Evolutionary conservation across 441 rosid species (phyloP), one percentile per base, ranked within the genome.

Genomic region (Erysimum cheiri): DNA sequence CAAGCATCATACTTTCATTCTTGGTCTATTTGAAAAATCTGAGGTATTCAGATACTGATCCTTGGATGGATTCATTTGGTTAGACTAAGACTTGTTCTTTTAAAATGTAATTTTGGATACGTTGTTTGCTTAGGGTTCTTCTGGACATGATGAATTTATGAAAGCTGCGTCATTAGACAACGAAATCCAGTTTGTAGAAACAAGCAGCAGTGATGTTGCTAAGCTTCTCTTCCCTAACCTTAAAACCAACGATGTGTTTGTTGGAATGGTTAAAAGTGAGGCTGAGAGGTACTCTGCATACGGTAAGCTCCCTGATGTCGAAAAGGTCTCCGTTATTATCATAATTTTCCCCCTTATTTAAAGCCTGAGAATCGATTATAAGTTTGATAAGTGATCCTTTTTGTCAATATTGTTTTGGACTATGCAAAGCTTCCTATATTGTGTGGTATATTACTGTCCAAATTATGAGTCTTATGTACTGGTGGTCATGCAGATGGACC

Each of bases 151-250:
- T 72, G 95, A 90, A 75, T 88, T 89, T 78, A 71, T 88, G 35
- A 88, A 85, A 77, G 86, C 96, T 46, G 95, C 98, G 8, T 54
- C 65, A n/a, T 40, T 87, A 8, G 85, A 91, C 82, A 78, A 88
- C 40, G 97, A 84, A 79, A 75, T 93, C 84, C 98, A 91, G 86
- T 93, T 93, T 84, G 85, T 83, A 19, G 97, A 88, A 84, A 80
- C 82, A 46, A 78, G 73, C 77, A 80, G 74, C 72, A 58, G 54
- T 48, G 80, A 72, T 58, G 80, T 81, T 22, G 97, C 93, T 22
- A 81, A 79, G 75, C 75, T 80, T 77, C 92, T 93, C 53, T 89
- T 78, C 80, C 95, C 96, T 10, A 72, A 84, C 57, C 36, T 81
- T 69, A 78, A 77, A 72, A 56, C 78, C 60, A 17, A 75, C 9